These are phyloP conservation scores for Ophiocordyceps camponoti-rufipedis DNA, from an alignment of 2,329 filamentous ascomycete genomes.

Conservation along the genomic window DNA sequence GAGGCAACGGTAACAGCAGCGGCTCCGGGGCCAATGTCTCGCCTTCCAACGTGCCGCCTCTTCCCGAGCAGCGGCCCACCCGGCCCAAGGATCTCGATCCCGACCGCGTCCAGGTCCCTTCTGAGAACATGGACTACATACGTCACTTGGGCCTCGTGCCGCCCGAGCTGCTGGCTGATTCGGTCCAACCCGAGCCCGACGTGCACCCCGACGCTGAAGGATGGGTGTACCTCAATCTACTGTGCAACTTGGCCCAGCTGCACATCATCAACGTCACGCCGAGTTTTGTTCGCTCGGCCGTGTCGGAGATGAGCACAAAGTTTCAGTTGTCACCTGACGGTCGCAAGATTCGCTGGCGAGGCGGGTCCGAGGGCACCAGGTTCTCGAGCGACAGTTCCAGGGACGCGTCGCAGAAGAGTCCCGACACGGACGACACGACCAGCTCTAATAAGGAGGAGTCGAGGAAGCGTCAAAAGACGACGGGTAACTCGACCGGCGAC, in stretches of 20 bases:
- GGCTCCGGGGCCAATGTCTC: conserved; percentile 18
- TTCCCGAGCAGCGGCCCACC: conserved; percentile 58
- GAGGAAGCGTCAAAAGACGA: conserved; percentile 26
- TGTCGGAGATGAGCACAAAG: conserved; percentile 51
- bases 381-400: conserved; percentile 46
- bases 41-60: conserved; percentile 15
- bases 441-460: conserved; percentile 21
- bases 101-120: conserved; percentile 54
- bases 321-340: conserved; percentile 65
- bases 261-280: conserved; percentile 72
- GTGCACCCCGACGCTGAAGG: conserved; percentile 47
- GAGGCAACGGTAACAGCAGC: conserved; percentile 14
- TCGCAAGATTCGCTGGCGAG: conserved; percentile 63
- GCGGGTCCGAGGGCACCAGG: conserved; percentile 44
- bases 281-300: conserved; percentile 56
- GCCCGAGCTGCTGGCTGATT: conserved; percentile 30
- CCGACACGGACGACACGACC: conserved; percentile 30
- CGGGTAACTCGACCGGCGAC: conserved; percentile 13
- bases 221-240: conserved; percentile 68
- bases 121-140: conserved; percentile 66
- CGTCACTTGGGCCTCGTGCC: conserved; percentile 52
- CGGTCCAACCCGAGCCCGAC: conserved; percentile 19
- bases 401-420: conserved; percentile 26
- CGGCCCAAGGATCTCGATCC: conserved; percentile 61
- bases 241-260: conserved; percentile 67